A percentile compares a stretch with the other conserved stretches of the same genome.
Evolutionary conservation across 208 protist genomes (phyloP).

Genomic region (Crithidia bombi): DNA sequence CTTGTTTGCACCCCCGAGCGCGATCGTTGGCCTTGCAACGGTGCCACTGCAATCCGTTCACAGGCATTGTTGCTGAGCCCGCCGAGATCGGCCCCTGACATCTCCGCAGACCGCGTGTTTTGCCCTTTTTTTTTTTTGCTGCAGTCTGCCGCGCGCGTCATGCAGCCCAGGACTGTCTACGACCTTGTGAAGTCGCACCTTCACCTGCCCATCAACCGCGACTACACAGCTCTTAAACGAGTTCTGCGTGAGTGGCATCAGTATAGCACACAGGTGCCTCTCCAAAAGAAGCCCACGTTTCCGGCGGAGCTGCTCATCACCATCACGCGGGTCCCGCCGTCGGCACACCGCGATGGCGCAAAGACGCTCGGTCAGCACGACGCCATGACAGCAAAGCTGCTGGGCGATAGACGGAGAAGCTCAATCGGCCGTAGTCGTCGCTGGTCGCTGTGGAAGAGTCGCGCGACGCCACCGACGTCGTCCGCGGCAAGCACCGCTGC

Average conservation of each 20-base stretch:
- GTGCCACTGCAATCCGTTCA: too few species aligned
- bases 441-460: slow-evolving; percentile 18
- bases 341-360: neutral
- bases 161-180: slow-evolving; percentile 15
- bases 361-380: neutral
- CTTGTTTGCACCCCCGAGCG: too few species aligned
- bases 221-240: slow-evolving; percentile 55
- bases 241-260: slow-evolving; percentile 72
- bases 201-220: slow-evolving; percentile 50
- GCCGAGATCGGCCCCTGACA: too few species aligned
- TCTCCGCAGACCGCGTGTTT: too few species aligned
- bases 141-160: too few species aligned
- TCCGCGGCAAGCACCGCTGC: neutral
- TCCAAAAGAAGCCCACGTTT: slow-evolving; percentile 65
- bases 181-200: slow-evolving; percentile 73
- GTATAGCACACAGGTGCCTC: slow-evolving; percentile 54
- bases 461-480: neutral
- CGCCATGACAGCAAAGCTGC: neutral
- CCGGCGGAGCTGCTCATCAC: slow-evolving; percentile 57
- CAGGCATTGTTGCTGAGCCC: too few species aligned
- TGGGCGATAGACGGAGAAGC: neutral
- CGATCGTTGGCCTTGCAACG: too few species aligned
- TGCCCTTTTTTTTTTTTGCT: neutral
- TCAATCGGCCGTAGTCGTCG: slow-evolving; percentile 3
- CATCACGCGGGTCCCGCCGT: slow-evolving; percentile 24